Conservation (phyloP, 225 moss, liverwort and hornwort species). For the Sphagnum contortum region DNA sequence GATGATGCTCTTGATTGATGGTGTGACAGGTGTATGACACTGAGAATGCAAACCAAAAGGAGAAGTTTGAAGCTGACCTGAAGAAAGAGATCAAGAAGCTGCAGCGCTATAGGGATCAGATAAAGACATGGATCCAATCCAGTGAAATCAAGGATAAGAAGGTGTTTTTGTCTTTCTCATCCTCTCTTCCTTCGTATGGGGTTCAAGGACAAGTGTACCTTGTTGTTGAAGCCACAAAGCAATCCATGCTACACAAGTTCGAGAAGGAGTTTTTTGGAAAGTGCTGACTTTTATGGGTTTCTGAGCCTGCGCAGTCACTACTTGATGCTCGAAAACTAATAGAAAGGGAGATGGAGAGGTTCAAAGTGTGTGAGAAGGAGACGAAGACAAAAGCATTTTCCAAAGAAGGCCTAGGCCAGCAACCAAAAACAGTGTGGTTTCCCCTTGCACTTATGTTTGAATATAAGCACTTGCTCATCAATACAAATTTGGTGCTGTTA, state of each 20-base stretch:
- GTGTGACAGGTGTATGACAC: slow-evolving; percentile 76
- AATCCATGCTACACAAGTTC: too few species aligned
- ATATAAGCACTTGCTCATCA: not conserved
- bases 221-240: too few species aligned
- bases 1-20: too few species aligned
- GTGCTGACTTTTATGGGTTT: not conserved
- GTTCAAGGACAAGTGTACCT: too few species aligned
- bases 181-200: too few species aligned
- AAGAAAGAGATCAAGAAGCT: slow-evolving; percentile 99
- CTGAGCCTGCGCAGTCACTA: slow-evolving; percentile 55
- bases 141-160: slow-evolving; percentile 99
- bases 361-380: slow-evolving; percentile 99
- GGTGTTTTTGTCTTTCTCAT: slow-evolving; percentile 20
- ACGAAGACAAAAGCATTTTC: slow-evolving; percentile 99
- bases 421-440: slow-evolving; percentile 88
- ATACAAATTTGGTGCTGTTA: slow-evolving; percentile 3
- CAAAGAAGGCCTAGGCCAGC: slow-evolving; percentile 92
- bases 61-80: slow-evolving; percentile 92
- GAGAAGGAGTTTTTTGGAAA: not conserved
- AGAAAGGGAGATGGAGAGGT: slow-evolving; percentile 99
- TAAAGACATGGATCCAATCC: slow-evolving; percentile 99
- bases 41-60: slow-evolving; percentile 97
- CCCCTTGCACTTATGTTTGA: slow-evolving; percentile 6
- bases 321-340: slow-evolving; percentile 98
- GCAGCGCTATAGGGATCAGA: slow-evolving; percentile 94